Evolutionary conservation across 2,329 filamentous ascomycete genomes (phyloP).

Genomic region (Chlorencoelia australis): DNA sequence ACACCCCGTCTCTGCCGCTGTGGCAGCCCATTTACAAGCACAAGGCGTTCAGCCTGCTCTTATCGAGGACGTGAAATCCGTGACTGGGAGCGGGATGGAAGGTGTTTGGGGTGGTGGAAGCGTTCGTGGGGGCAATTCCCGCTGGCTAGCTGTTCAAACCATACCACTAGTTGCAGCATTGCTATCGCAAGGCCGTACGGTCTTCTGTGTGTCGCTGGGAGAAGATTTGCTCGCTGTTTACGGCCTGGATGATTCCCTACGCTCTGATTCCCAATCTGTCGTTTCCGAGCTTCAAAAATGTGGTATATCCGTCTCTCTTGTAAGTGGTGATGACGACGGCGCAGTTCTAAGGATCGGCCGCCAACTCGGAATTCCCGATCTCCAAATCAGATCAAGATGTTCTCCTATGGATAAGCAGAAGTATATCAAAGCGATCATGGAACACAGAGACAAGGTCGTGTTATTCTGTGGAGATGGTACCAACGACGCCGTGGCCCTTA

Average conservation of each 20-base stretch:
- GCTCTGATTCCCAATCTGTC: conserved; percentile 31
- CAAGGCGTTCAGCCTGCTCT: conserved; percentile 11
- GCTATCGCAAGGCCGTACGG: conserved; percentile 30
- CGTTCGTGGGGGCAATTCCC: conserved; percentile 38
- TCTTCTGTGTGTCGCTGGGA: conserved; percentile 37
- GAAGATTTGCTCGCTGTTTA: conserved; percentile 30
- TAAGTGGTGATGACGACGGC: conserved; percentile 41
- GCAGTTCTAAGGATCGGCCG: conserved; percentile 34
- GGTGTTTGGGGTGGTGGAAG: conserved; percentile 18
- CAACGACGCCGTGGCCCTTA: conserved; percentile 66
- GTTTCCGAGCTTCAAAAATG: conserved; percentile 29
- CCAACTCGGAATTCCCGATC: conserved; percentile 29
- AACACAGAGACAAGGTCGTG: conserved; percentile 32
- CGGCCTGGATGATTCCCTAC: conserved; percentile 36
- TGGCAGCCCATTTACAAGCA: conserved; percentile 26
- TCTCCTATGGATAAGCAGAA: conserved; percentile 27
- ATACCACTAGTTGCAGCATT: conserved; percentile 28
- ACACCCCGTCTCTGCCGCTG: conserved; percentile 19
- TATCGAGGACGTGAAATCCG: conserved; percentile 27
- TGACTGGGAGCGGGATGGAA: conserved; percentile 38
- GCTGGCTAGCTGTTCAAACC: conserved; percentile 32
- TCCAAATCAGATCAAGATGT: conserved; percentile 25
- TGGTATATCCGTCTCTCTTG: conserved; percentile 35
- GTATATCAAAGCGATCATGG: conserved; percentile 12
- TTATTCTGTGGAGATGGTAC: conserved; percentile 71